Percentiles rank a stretch among this genome's conserved stretches.
Evolutionary conservation across 2,329 filamentous ascomycete species (phyloP).

Genomic region (Clonostachys rosea): DNA sequence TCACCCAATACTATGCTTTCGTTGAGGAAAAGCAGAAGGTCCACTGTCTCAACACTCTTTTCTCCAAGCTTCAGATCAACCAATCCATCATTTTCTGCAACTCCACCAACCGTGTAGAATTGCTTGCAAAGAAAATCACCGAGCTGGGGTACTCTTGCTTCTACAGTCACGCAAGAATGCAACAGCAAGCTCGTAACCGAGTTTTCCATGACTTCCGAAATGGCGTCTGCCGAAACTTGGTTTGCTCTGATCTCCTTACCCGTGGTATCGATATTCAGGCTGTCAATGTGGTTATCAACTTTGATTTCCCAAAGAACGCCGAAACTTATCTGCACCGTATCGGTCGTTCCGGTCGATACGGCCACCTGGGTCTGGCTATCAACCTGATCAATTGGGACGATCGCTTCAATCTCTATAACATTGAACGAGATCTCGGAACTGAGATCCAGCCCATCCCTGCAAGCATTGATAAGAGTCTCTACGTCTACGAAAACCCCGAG

Average conservation of each 20-base stretch:
- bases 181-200: conserved; percentile 92
- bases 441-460: conserved; percentile 96
- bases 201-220: conserved; percentile 99
- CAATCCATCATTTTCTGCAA: conserved; percentile 99
- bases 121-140: conserved; percentile 98
- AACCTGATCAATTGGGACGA: conserved; percentile 99
- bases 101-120: conserved; percentile 95
- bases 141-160: conserved; percentile 99
- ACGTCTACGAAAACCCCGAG: conserved; percentile 96
- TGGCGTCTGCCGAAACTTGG: conserved; percentile 94
- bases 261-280: conserved; percentile 99
- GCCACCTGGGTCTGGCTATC: conserved; percentile 94
- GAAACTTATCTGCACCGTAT: conserved; percentile 99
- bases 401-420: conserved; percentile 97
- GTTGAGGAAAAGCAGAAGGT: conserved; percentile 99
- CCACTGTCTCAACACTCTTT: conserved; percentile 96
- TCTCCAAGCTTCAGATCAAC: conserved; percentile 98
- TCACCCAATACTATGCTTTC: conserved; percentile 98
- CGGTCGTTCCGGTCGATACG: conserved; percentile 93
- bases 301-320: conserved; percentile 98
- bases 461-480: conserved; percentile 94
- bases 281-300: conserved; percentile 99
- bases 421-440: conserved; percentile 93
- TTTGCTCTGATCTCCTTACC: conserved; percentile 95
- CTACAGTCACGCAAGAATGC: conserved; percentile 98